These are phyloP conservation scores for Tolypocladium sp. DNA, from an alignment of 2,329 filamentous ascomycete genomes.

Conservation along the genomic window DNA sequence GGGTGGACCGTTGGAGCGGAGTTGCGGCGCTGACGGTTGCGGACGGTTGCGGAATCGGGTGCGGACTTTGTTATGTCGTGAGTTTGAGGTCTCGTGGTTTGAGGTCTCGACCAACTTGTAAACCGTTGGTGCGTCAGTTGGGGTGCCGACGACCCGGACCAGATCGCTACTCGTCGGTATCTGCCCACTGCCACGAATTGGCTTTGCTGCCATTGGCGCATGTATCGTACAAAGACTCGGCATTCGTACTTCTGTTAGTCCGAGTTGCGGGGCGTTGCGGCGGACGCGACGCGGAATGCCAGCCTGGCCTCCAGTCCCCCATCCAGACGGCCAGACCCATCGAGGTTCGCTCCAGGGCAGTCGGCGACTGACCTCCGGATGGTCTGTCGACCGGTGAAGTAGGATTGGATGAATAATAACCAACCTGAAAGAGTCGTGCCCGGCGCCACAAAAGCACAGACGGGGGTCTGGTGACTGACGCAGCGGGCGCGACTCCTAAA, in stretches of 20 bases:
- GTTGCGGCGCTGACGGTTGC: not conserved
- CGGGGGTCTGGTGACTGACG: not conserved
- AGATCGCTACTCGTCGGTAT: too few relatives aligned
- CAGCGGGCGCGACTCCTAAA: not conserved
- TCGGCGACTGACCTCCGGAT: not conserved
- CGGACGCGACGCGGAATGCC: not conserved
- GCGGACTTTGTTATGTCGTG: not conserved
- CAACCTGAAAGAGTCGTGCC: not conserved
- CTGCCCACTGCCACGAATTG: too few relatives aligned
- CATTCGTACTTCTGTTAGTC: not conserved
- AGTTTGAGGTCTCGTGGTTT: too few relatives aligned
- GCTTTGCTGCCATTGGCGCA: not conserved
- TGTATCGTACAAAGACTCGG: too few relatives aligned
- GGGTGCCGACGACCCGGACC: not conserved
- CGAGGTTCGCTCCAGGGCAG: too few relatives aligned
- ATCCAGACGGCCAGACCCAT: too few relatives aligned
- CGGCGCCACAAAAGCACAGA: too few relatives aligned
- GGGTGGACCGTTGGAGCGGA: not conserved
- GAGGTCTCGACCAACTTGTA: not conserved
- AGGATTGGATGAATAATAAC: not conserved
- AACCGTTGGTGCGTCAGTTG: not conserved
- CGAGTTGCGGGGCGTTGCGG: not conserved
- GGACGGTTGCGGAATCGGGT: not conserved
- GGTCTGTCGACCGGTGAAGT: not conserved
- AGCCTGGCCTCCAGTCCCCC: not conserved